A percentile compares a stretch with the other conserved stretches of the same genome.
phyloP scores from a whole-genome alignment of 2,329 filamentous ascomycete genomes.

The Helminthosporium solani region DNA sequence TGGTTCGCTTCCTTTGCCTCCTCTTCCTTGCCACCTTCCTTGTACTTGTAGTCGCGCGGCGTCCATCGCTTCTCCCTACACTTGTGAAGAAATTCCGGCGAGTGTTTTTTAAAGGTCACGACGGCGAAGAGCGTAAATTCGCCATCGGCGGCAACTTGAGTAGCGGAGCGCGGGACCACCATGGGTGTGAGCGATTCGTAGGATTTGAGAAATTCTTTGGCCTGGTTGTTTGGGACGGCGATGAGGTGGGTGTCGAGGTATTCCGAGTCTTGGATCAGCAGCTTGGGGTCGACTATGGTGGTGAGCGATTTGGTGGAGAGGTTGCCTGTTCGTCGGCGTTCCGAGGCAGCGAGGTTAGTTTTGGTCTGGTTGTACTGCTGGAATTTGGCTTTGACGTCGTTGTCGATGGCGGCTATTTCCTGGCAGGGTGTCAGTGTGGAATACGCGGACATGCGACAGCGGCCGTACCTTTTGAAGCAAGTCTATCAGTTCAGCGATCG shows the following conservation, averaged over 20 bases:
- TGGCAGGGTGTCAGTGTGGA: slow-evolving; percentile 38
- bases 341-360: slow-evolving; percentile 74
- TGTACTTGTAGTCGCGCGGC: slow-evolving; percentile 89
- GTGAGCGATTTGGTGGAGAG: slow-evolving; percentile 90
- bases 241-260: slow-evolving; percentile 96
- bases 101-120: not conserved
- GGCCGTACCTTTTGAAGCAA: slow-evolving; percentile 75
- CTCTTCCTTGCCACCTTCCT: slow-evolving; percentile 84
- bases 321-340: slow-evolving; percentile 91
- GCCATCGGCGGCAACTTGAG: slow-evolving; percentile 78
- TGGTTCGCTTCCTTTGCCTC: slow-evolving; percentile 84
- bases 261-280: slow-evolving; percentile 82
- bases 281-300: slow-evolving; percentile 75
- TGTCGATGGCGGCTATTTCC: slow-evolving; percentile 91
- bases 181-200: slow-evolving; percentile 89
- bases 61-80: slow-evolving; percentile 92
- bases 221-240: slow-evolving; percentile 75
- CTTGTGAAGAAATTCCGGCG: slow-evolving; percentile 82
- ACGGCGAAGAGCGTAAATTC: slow-evolving; percentile 69
- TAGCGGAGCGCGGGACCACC: slow-evolving; percentile 88
- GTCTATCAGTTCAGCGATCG: slow-evolving; percentile 82
- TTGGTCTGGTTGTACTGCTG: slow-evolving; percentile 92
- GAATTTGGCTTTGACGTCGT: slow-evolving; percentile 92
- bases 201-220: slow-evolving; percentile 83
- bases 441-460: not conserved